Base-by-base conservation (phyloP, 1,139 yeast species). In the Magnusiomyces clavatus region DNA sequence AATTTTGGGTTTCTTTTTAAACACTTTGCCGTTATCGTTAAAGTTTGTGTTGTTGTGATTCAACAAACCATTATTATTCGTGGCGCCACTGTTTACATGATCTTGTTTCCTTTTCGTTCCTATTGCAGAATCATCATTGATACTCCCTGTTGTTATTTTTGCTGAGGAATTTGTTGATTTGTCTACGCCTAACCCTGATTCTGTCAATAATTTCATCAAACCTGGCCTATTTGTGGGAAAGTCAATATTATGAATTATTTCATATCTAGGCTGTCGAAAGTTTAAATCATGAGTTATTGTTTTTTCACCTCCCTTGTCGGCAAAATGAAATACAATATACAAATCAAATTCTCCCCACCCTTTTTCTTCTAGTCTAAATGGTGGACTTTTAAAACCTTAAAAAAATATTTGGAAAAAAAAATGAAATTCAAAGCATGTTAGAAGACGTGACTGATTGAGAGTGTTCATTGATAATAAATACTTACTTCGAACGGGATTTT, bases 331-430 rank as follows among this genome's bases (percentile, higher is more conserved):
- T 17, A 86, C 77, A 58, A 92, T 83, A 48, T 87, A 88, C 64
- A 92, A 78, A 65, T 90, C 96, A 64, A 90, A 90, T 61, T 92
- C 98, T 65, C 98, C 98, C 98, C 98, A 92, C 48, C 98, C 98
- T 72, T 88, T 85, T 69, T 92, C 98, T 65, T 83, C 87, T 52
- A 92, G 84, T 64, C 73, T 78, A 71, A 90, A 92, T n/a, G 98
- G 98, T 19, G 86, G 80, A 63, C 82, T 82, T 64, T 86, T 88
- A 63, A 88, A 69, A 6, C 84, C 76, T 54, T 43, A 14, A 37
- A 12, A 48, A 41, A 14, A 6, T 16, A 10, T 42, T 2, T 19
- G 12, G 14, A 39, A 13, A 45, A 13, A 5, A 24, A 35, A 2
- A 11, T 12, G 16, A 40, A 31, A 20, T 13, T 13, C 14, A 38